phyloP scores from a whole-genome alignment of 23 red algal species.

The Gracilaria caudata region DNA sequence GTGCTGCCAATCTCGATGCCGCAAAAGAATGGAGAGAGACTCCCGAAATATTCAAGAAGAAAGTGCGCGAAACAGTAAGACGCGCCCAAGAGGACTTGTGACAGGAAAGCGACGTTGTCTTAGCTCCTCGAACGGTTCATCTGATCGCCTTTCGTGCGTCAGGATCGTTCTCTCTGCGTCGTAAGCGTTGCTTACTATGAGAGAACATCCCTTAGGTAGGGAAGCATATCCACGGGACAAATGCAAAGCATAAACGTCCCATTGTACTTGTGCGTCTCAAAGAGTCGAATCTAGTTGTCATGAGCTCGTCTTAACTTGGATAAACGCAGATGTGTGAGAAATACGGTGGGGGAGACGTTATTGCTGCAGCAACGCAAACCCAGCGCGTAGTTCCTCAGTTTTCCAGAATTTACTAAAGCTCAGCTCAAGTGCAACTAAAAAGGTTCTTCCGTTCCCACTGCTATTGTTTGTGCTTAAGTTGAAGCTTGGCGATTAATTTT shows the following conservation, averaged over 20 bases:
- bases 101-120: background rate
- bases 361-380: background rate
- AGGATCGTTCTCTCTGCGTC: constrained; percentile 11
- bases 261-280: constrained; percentile 34
- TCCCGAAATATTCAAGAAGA: constrained; percentile 89
- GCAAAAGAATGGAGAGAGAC: constrained; percentile 98
- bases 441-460: background rate
- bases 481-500: constrained; percentile 56
- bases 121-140: background rate
- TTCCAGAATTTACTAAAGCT: constrained; percentile 20
- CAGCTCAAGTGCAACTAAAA: background rate
- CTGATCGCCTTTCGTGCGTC: constrained; percentile 26
- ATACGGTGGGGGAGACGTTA: constrained; percentile 9
- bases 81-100: constrained; percentile 89
- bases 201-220: constrained; percentile 22
- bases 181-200: background rate
- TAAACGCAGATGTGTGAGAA: constrained; percentile 35
- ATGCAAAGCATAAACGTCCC: background rate
- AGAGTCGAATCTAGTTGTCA: constrained; percentile 29
- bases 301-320: constrained; percentile 47
- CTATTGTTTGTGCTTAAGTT: constrained; percentile 14
- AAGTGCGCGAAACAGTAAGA: constrained; percentile 87
- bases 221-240: constrained; percentile 12
- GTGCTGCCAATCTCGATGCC: constrained; percentile 95
- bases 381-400: background rate